Base-by-base conservation (phyloP, 129 eudicot species). In the Silybum marianum region DNA sequence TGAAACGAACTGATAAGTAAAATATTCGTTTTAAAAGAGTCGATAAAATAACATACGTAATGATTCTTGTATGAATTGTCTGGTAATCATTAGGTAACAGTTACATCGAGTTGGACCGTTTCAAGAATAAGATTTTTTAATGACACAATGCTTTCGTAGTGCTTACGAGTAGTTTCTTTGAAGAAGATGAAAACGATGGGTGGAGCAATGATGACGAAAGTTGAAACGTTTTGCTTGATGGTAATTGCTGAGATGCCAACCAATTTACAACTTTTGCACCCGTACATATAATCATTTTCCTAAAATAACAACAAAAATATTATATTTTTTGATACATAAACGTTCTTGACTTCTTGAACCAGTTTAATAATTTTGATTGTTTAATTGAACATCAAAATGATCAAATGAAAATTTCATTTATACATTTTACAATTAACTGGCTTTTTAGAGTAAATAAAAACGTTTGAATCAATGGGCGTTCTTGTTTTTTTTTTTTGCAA, bases 81-180 rank as follows among this genome's bases (percentile, higher is more conserved):
- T 73, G 19, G 7, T 22, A 18, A 60, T 42, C 46, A 16, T 13
- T 2, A 14, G 7, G 36, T 28, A 46, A 13, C 46, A 24, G n/a
- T 18, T 28, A 36, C 22, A 6, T 26, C 10, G 23, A 19, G 42
- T 14, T 44, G 76, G 76, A 51, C 71, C 40, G 46, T 30, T 68
- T 75, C 70, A 75, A 40, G 44, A 75, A 24, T 78, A 22, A 42
- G 30, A 40, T 39, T 40, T 72, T 39, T 40, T 72, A 9, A 18
- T 74, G 67, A 81, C 54, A 12, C 34, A 11, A 62, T 65, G 84
- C 74, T 78, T 42, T 26, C 32, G 6, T 68, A 11, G 21, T 78
- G 68, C 75, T 46, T 42, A 78, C 23, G 21, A 7, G 18, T 34
- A 10, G 19, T 76, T 34, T 38, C 24, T 62, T 21, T 21, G 19